Evolutionary conservation across 75 land plant genomes (phyloP), one percentile per base, ranked within the genome.

Genomic region (Picea glauca): DNA sequence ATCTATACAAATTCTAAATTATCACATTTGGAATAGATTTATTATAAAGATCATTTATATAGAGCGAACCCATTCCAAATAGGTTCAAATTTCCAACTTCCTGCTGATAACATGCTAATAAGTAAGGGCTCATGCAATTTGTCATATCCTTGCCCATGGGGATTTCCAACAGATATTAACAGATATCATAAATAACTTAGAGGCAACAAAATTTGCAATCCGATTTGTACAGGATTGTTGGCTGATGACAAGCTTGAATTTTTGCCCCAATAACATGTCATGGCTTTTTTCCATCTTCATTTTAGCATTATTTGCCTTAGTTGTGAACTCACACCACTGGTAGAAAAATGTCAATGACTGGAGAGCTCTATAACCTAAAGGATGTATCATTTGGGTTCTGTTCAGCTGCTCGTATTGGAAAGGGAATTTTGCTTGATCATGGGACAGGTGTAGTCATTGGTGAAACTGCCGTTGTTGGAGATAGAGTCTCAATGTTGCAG

Each of bases 381-480:
- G 23, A 70, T 40, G 74, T 75, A 38, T 46, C 21, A 35, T 31
- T 32, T 78, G 79, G 60, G 14, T 76, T 64, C 46, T 76, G 35
- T 60, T 43, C 85, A 92, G 98, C 98, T 87, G 98, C 98, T 58
- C 85, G 79, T 78, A 93, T 95, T 84, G 98, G 98, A 79, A 94
- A 93, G 60, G 96, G 89, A 26, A 89, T 95, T 56, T 60, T 95
- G 59, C 85, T 95, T 78, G 98, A 95, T 80, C 98, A 95, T 85
- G 98, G 87, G 17, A 93, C 96, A 12, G 98, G 98, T 35, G 89
- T 95, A 43, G 98, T 95, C n/a, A 95, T 95, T 72, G 96, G 98
- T 68, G 98, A 95, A 85, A 95, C 98, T 68, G 93, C 93, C 79
- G 92, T 95, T 73, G 82, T 95, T 58, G 98, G 96, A 77, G 91